Base-by-base conservation (phyloP, 2,329 filamentous ascomycete genomes). In the Fusarium duplospermum region DNA sequence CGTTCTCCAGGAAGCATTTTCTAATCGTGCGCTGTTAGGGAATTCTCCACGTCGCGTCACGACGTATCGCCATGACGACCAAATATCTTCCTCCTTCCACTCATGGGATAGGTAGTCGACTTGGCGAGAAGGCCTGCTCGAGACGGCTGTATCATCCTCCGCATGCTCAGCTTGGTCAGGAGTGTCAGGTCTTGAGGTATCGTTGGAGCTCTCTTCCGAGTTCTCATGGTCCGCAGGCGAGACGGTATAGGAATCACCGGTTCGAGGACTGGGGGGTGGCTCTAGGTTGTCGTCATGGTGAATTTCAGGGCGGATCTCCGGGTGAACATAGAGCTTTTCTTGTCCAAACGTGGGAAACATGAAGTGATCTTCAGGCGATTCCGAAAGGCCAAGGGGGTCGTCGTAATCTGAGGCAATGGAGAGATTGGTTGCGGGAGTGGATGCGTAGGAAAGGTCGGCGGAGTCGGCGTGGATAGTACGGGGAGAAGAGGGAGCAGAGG, bases 1-100 rank as follows among this genome's bases (percentile, higher is more conserved):
- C 1, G 95, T 96, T 81, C 96, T 90, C 96, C 96, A 99, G 0
- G 95, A 98, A 4, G 96, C 96, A 83, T 99, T 98, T 83, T 98
- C 96, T 33, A 98, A 84, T 59, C 96, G 89, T 36, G 92, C 92
- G 38, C 93, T 90, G 81, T 98, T 96, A 76, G 90, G 91, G 74
- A 97, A 97, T 62, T 94, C 89, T 69, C 91, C 91, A 77, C 93
- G 89, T 78, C 94, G 93, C 31, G 93, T 92, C 18, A 95, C 91
- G 77, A 98, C 94, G 81, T 97, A 96, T 80, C 95, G 92, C 96
- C 96, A 98, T 2, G 96, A 98, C 7, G 94, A 93, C 95, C 95
- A 98, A 29, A 98, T 97, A 83, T 99, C 96, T 82, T 98, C 95
- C 83, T 98, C 95, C 72, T 90, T 91, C 94, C 96, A 98, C 71